Evolutionary conservation across 1,284 basidiomycete genomes (phyloP).

Genomic region (Phenoliferia sp.): DNA sequence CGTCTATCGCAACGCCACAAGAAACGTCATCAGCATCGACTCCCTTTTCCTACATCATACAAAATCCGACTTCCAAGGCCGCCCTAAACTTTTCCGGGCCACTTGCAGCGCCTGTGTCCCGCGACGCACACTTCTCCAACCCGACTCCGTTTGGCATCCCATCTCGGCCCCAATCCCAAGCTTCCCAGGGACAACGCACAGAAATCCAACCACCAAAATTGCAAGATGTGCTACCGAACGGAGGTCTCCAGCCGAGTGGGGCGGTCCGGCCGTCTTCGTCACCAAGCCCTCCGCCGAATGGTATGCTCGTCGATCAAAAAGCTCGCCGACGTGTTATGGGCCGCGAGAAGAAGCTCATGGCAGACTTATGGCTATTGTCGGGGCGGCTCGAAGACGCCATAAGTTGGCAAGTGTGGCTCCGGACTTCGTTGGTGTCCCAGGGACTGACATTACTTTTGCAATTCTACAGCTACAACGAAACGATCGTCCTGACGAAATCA

Average conservation of each 20-base stretch:
- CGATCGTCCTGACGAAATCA: constrained; percentile 62
- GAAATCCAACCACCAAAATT: no score
- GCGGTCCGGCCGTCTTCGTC: constrained; percentile 7
- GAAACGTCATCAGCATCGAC: constrained; percentile 8
- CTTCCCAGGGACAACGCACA: constrained; percentile 15
- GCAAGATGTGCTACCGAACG: no score
- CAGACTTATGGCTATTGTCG: constrained; percentile 76
- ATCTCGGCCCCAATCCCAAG: constrained; percentile 22
- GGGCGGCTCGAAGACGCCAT: constrained; percentile 74
- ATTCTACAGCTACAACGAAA: constrained; percentile 74
- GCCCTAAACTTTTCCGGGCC: constrained; percentile 47
- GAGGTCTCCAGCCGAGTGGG: constrained; percentile 21
- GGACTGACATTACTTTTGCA: no score
- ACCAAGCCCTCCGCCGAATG: constrained; percentile 21
- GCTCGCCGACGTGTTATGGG: constrained; percentile 44
- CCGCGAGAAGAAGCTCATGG: constrained; percentile 78
- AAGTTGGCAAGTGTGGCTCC: constrained; percentile 66
- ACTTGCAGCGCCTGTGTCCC: not conserved
- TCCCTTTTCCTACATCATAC: constrained; percentile 20
- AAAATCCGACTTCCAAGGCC: constrained; percentile 37
- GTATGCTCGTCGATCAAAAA: constrained; percentile 23
- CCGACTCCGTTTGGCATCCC: constrained; percentile 17
- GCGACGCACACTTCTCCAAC: constrained; percentile 15
- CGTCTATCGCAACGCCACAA: constrained; percentile 36
- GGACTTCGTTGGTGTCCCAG: no score